Percentiles rank a stretch among this genome's conserved stretches.
phyloP scores from a whole-genome alignment of 148 eudicot species.

The Nepenthes gracilis region DNA sequence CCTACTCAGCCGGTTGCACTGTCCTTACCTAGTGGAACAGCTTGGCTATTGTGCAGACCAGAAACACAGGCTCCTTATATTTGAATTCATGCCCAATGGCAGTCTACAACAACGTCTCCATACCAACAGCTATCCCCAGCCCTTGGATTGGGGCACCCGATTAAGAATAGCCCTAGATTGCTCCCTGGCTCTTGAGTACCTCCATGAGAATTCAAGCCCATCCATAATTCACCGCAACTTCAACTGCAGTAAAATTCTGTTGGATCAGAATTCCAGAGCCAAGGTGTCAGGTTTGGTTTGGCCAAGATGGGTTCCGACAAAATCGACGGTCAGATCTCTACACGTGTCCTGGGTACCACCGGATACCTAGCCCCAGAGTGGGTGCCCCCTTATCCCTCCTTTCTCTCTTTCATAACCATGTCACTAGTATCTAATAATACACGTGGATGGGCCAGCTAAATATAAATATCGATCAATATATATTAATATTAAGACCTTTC shows the following conservation, averaged over 20 bases:
- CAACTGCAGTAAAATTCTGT: slow-evolving; percentile 63
- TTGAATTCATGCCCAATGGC: slow-evolving; percentile 74
- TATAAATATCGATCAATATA: background rate
- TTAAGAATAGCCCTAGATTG: slow-evolving; percentile 90
- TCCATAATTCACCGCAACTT: slow-evolving; percentile 83
- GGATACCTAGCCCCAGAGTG: slow-evolving; percentile 97
- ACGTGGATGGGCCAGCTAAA: background rate
- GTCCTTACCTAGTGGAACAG: slow-evolving; percentile 57
- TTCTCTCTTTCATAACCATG: background rate
- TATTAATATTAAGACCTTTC: no score
- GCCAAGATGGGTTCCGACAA: slow-evolving; percentile 85
- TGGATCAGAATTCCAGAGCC: slow-evolving; percentile 66
- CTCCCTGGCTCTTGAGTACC: slow-evolving; percentile 78
- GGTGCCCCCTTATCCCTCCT: slow-evolving; percentile 18
- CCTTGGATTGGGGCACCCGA: slow-evolving; percentile 68
- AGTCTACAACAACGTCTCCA: slow-evolving; percentile 63
- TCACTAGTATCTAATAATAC: slow-evolving; percentile 9
- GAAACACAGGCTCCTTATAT: slow-evolving; percentile 64
- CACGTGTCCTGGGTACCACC: slow-evolving; percentile 90
- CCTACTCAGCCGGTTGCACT: slow-evolving; percentile 70
- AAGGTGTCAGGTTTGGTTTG: slow-evolving; percentile 79
- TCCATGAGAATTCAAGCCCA: slow-evolving; percentile 71
- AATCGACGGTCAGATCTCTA: slow-evolving; percentile 77
- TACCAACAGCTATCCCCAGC: slow-evolving; percentile 13
- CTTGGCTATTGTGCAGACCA: slow-evolving; percentile 95